A percentile compares a stretch with the other conserved stretches of the same genome.
phyloP scores from a whole-genome alignment of 2,329 filamentous ascomycete genomes.

The Calonectria hawksworthii region DNA sequence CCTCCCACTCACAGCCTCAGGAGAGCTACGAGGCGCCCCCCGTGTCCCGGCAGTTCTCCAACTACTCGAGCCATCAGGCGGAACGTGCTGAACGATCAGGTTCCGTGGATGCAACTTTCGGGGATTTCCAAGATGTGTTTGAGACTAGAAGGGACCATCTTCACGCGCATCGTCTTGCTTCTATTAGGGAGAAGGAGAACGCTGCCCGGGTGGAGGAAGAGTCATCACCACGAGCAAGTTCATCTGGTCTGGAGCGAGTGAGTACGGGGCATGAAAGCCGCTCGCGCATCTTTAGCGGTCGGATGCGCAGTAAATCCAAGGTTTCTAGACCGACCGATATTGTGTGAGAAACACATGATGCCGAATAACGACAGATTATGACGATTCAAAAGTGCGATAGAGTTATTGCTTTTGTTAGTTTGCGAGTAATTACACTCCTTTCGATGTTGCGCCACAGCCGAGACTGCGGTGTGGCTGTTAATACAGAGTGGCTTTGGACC shows the following conservation, averaged over 20 bases:
- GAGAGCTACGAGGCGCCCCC: conserved; percentile 24
- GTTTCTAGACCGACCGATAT: conserved; percentile 43
- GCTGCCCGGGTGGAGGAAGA: conserved; percentile 47
- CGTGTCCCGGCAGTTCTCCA: conserved; percentile 17
- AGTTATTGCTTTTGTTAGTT: not conserved
- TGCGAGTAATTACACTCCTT: conserved; percentile 9
- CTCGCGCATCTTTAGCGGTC: conserved; percentile 46
- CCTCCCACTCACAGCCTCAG: not conserved
- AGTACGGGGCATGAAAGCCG: conserved; percentile 44
- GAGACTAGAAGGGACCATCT: conserved; percentile 56
- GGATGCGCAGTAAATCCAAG: conserved; percentile 48
- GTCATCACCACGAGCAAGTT: conserved; percentile 43
- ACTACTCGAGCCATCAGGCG: not conserved
- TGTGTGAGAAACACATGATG: conserved; percentile 38
- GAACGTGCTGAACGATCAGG: conserved; percentile 13
- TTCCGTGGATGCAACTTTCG: conserved; percentile 50
- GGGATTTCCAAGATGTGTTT: conserved; percentile 63
- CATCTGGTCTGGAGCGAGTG: conserved; percentile 46
- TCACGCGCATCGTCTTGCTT: conserved; percentile 53
- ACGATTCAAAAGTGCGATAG: conserved; percentile 18
- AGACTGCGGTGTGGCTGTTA: not conserved
- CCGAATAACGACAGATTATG: conserved; percentile 21
- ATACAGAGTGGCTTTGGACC: not conserved
- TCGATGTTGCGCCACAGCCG: not conserved
- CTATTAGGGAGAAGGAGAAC: conserved; percentile 55